These are phyloP conservation scores for Tolypocladium album DNA, from an alignment of 2,329 filamentous ascomycete species.

Conservation along the genomic window DNA sequence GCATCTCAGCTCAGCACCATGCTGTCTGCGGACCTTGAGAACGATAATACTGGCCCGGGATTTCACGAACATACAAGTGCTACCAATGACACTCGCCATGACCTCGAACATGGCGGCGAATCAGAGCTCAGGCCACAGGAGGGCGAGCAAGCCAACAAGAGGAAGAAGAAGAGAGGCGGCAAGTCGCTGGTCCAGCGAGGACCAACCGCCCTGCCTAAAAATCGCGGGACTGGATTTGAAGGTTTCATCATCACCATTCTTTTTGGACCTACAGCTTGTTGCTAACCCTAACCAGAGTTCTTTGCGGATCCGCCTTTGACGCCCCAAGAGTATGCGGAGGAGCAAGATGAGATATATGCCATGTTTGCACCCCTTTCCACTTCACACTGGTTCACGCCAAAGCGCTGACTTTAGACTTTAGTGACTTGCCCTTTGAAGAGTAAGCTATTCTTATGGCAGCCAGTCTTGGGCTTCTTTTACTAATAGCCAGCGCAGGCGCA, in stretches of 20 bases:
- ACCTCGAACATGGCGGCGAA: background rate
- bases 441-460: conserved; percentile 16
- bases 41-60: background rate
- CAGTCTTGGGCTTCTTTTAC: background rate
- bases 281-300: conserved; percentile 39
- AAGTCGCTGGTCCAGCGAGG: conserved; percentile 18
- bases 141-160: conserved; percentile 4
- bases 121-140: background rate
- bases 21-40: background rate
- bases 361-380: conserved; percentile 30
- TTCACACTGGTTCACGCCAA: background rate
- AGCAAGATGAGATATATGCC: conserved; percentile 55
- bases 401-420: conserved; percentile 17
- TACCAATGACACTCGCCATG: background rate
- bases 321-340: conserved; percentile 53
- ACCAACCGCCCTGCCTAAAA: conserved; percentile 29
- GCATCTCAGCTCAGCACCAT: background rate
- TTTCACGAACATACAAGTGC: background rate
- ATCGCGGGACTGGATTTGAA: conserved; percentile 58
- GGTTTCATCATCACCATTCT: conserved; percentile 24
- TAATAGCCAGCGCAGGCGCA: conserved; percentile 43
- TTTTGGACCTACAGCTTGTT: background rate
- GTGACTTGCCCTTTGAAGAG: conserved; percentile 44
- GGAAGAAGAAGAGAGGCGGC: conserved; percentile 9
- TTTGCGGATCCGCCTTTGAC: conserved; percentile 73